Evolutionary conservation across 2,329 filamentous ascomycete species (phyloP).

Genomic region (Colletotrichum theobromicola): DNA sequence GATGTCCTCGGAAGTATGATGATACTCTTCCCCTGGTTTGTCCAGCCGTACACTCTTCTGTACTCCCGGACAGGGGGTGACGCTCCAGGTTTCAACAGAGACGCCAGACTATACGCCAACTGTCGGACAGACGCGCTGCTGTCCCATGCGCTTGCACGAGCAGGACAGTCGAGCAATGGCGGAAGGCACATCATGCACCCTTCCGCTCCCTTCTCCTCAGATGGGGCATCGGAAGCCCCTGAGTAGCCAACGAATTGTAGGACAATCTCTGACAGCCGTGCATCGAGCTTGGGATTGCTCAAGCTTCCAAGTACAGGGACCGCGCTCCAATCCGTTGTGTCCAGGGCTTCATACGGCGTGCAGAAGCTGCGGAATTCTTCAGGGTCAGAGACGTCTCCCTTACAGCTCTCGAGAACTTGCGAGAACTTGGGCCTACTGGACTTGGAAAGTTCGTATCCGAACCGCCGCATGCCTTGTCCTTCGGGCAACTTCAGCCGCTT

Average conservation of each 20-base stretch:
- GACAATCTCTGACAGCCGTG: constrained; percentile 43
- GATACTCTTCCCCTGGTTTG: constrained; percentile 18
- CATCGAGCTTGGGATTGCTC: constrained; percentile 32
- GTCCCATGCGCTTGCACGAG: constrained; percentile 62
- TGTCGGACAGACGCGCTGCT: constrained; percentile 54
- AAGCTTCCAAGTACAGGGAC: neutral
- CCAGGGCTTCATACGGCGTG: constrained; percentile 31
- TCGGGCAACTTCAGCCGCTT: constrained; percentile 45
- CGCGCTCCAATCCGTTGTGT: constrained; percentile 10
- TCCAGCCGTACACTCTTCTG: constrained; percentile 31
- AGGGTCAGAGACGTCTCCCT: constrained; percentile 17
- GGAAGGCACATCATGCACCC: constrained; percentile 65
- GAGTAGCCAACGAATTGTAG: constrained; percentile 34
- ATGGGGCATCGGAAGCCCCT: constrained; percentile 35
- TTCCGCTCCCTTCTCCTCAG: constrained; percentile 23
- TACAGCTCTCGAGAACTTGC: constrained; percentile 20
- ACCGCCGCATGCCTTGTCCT: constrained; percentile 30
- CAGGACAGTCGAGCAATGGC: constrained; percentile 62
- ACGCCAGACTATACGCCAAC: constrained; percentile 57
- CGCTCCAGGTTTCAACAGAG: constrained; percentile 21
- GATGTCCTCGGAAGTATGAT: neutral
- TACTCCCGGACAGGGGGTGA: constrained; percentile 37
- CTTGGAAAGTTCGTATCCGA: constrained; percentile 41
- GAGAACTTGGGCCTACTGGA: constrained; percentile 27
- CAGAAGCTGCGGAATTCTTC: constrained; percentile 33